Evolutionary conservation across 1,139 yeast genomes (phyloP), one percentile per base, ranked within the genome.

Genomic region (Pneumocystis carinii): DNA sequence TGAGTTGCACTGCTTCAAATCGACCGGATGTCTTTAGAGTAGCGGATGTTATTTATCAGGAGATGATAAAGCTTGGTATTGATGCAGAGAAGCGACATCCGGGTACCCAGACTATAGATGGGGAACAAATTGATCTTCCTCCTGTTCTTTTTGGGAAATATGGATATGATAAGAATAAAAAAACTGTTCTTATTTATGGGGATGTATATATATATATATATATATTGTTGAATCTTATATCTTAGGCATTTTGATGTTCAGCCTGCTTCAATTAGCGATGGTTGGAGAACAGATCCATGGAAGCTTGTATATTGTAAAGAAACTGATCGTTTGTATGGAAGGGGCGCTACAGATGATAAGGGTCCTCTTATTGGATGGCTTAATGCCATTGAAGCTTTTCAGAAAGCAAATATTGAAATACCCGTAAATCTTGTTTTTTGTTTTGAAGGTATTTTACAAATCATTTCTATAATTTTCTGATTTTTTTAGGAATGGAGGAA

Each of bases 301-400:
- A 78, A 78, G 64, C 76, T 92, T 72, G 79, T 81, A 66, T 61
- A 59, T 8, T 63, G 62, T 57, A 81, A 85, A 69, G 82, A 75
- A 63, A 84, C 82, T 66, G 85, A 79, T 66, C 69, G 70, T 61
- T 64, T 92, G 71, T 84, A 81, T 71, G 99, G 97, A 63, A 85
- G 99, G 76, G 99, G 99, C 60, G 78, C 96, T 53, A 87, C 97
- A 62, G 99, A 92, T 73, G 99, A 92, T 74, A 92, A 95, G 77
- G 99, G 98, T 29, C 99, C 99, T 55, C 95, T 94, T 64, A 79
- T 90, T 71, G 97, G 96, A 63, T 92, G 99, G 99, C 82, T 94
- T 73, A 90, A 92, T 73, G 87, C 86, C 57, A 79, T 92, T 63
- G 87, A 90, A 76, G 97, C 98, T 27, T 97, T 90, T 77, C 83